Conservation (phyloP, 2,329 filamentous ascomycete species). For the Ceratocystis albifundus region DNA sequence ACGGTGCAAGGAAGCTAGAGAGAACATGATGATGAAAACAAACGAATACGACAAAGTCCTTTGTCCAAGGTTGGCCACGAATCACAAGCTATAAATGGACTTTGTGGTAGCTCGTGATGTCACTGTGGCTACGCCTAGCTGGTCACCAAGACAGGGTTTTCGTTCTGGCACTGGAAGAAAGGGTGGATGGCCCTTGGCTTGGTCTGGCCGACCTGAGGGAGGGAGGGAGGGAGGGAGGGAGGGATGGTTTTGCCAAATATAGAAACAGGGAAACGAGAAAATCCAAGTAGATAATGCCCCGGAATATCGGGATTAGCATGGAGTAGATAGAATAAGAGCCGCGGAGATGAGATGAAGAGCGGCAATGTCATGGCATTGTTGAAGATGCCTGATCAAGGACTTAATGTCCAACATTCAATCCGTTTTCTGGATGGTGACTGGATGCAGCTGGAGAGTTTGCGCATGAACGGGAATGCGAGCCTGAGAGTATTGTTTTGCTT, state of each 20-base stretch:
- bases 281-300: too few relatives aligned
- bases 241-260: slow-evolving; percentile 9
- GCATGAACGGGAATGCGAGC: too few relatives aligned
- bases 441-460: too few relatives aligned
- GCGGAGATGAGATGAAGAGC: not conserved
- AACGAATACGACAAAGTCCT: not conserved
- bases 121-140: not conserved
- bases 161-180: too few relatives aligned
- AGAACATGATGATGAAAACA: not conserved
- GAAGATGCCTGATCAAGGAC: too few relatives aligned
- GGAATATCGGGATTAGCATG: too few relatives aligned
- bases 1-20: not conserved
- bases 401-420: too few relatives aligned
- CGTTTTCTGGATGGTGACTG: too few relatives aligned
- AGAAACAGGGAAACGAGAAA: slow-evolving; percentile 1
- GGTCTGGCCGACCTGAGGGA: not conserved
- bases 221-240: slow-evolving; percentile 19
- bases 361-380: not conserved
- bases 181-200: not conserved
- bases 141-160: not conserved
- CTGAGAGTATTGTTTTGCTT: too few relatives aligned
- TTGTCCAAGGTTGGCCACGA: not conserved
- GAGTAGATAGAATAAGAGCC: not conserved
- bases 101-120: not conserved
- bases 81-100: not conserved